Conservation (phyloP, 2,329 filamentous ascomycete species). For the Colletotrichum eremochloae region DNA sequence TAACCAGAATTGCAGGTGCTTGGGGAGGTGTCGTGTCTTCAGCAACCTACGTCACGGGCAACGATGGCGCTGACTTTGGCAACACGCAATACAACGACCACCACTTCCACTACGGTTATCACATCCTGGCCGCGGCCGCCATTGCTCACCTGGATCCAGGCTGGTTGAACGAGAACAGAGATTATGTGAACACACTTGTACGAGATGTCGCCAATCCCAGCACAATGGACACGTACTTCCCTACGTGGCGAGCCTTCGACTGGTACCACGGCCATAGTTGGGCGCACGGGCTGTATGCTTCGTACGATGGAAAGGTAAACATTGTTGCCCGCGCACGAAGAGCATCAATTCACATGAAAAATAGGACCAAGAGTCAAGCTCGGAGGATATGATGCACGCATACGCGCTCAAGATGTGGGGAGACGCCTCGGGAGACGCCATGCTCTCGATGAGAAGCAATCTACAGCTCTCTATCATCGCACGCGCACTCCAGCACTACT, state of each 20-base stretch:
- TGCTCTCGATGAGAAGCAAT: conserved; percentile 85
- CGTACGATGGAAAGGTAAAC: conserved; percentile 76
- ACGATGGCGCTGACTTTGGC: conserved; percentile 85
- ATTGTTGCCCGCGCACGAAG: too few relatives aligned
- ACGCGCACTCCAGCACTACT: conserved; percentile 82
- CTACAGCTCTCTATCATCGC: conserved; percentile 86
- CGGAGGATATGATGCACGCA: conserved; percentile 88
- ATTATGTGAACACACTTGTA: conserved; percentile 85
- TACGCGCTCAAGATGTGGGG: conserved; percentile 98
- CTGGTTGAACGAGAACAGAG: conserved; percentile 81
- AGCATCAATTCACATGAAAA: conserved; percentile 7
- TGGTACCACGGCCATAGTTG: conserved; percentile 97
- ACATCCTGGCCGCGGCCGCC: conserved; percentile 86
- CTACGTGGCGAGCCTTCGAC: conserved; percentile 87
- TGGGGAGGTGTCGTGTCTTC: conserved; percentile 89
- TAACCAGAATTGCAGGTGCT: conserved; percentile 56
- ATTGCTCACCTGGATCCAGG: conserved; percentile 82
- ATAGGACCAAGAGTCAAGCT: conserved; percentile 84
- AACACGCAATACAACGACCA: conserved; percentile 88
- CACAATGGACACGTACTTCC: conserved; percentile 79
- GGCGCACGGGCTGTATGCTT: conserved; percentile 83
- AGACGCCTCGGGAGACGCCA: conserved; percentile 77
- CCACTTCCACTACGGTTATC: conserved; percentile 87
- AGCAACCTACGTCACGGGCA: conserved; percentile 77
- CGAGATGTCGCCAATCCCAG: conserved; percentile 87